Evolutionary conservation across 148 eudicot genomes (phyloP).

Genomic region (Suaeda aralocaspica): DNA sequence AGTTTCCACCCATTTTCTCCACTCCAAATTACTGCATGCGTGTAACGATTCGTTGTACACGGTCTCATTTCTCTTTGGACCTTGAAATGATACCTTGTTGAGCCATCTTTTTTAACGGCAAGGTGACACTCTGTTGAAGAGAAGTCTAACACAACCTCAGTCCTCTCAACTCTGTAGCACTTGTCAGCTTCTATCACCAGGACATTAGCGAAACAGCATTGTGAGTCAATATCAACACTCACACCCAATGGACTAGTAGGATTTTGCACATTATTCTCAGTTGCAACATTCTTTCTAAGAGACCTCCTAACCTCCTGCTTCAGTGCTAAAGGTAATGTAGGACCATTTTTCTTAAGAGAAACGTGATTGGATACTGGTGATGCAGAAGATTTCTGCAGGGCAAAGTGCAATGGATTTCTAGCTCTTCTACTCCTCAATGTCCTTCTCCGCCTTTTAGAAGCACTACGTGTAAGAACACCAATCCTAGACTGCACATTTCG

Average conservation of each 20-base stretch:
- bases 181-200: conserved; percentile 63
- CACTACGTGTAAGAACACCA: conserved; percentile 35
- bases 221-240: conserved; percentile 38
- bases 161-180: conserved; percentile 69
- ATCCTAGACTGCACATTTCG: conserved; percentile 34
- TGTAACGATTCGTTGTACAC: conserved; percentile 45
- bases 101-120: conserved; percentile 53
- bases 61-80: conserved; percentile 61
- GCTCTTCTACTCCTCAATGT: conserved; percentile 59
- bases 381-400: conserved; percentile 36
- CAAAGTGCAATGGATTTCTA: conserved; percentile 39
- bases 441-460: conserved; percentile 58
- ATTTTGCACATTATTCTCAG: conserved; percentile 32
- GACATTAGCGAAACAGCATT: conserved; percentile 52
- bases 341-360: conserved; percentile 24
- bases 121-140: conserved; percentile 60
- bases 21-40: conserved; percentile 61
- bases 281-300: conserved; percentile 19
- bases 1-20: conserved; percentile 68
- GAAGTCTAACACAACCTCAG: conserved; percentile 47
- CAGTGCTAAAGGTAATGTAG: conserved; percentile 15
- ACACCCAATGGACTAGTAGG: conserved; percentile 26
- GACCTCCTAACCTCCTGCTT: conserved; percentile 34
- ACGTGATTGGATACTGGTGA: conserved; percentile 26
- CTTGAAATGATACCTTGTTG: conserved; percentile 31